Base-by-base conservation (phyloP, 208 protist genomes). In the Herpetomonas tarakana region DNA sequence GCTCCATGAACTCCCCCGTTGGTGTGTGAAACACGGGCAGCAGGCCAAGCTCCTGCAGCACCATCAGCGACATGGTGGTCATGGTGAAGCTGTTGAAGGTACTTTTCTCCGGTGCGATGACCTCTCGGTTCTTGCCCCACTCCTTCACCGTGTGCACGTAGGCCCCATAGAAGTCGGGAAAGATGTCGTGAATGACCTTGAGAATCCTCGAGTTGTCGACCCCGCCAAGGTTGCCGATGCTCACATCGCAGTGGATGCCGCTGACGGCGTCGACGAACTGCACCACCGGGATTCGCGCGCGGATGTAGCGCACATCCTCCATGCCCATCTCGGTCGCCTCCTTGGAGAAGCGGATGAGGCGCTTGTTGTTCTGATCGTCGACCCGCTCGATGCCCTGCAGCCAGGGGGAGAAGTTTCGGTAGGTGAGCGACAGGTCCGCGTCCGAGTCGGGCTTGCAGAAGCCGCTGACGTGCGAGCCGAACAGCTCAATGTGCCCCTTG, bases 21-120 rank as follows among this genome's bases (percentile, higher is more conserved):
- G 84, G 76, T 3, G 62, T 52, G 27, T 53, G 31, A 52, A 96
- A 93, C 29, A 92, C 65, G 7, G 90, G 90, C 18, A 96, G 60
- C 54, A 96, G 66, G 3, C 83, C 83, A 26, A 96, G 71, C 61
- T 96, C 90, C 69, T 96, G 90, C 52, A 96, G 64, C 51, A 96
- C 90, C 90, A 92, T 96, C 28, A 92, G 71, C 4, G 86, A 65
- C 86, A 96, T 96, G 16, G 81, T 91, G 0, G 90, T 96, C 30
- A 93, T 72, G 60, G 90, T 91, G 58, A 96, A 96, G 68, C 86
- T 93, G 73, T 92, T 96, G 68, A 96, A 91, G 44, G 75, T 89
- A 14, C 52, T 56, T 57, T 91, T 89, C 30, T 92, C 86, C 1
- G 90, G 90, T 21, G 83, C 70, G 51, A 96, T 77, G 52, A 96